phyloP scores from a whole-genome alignment of 345 rosid species.

The Eucalyptus tenuipes region DNA sequence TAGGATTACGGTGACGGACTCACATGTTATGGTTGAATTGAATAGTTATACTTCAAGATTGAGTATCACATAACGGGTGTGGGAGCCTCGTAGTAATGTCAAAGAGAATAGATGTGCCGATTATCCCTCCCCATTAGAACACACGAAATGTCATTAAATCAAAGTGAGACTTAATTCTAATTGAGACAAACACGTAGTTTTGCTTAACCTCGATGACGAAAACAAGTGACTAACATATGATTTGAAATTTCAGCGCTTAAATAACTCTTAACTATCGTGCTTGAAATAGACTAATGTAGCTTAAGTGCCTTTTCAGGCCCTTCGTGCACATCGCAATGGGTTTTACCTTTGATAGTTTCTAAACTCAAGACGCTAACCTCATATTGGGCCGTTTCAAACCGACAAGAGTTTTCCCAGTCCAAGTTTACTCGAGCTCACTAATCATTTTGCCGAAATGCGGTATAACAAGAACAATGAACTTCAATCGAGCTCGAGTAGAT shows the following conservation, averaged over 20 bases:
- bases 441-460: background rate
- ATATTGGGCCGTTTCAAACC: background rate
- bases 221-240: background rate
- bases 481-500: background rate
- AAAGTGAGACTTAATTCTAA: background rate
- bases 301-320: background rate
- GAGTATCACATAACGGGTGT: background rate
- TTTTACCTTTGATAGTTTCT: background rate
- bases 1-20: background rate
- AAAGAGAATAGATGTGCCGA: background rate
- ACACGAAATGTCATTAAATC: background rate
- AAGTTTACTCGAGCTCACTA: background rate
- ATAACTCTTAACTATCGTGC: background rate
- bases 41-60: background rate
- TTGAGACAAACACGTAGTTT: background rate
- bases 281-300: background rate
- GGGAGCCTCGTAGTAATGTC: background rate
- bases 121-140: background rate
- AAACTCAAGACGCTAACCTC: background rate
- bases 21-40: background rate
- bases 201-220: background rate
- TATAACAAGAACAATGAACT: background rate
- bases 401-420: background rate
- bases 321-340: background rate
- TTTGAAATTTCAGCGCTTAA: background rate